Conservation (phyloP, 2,329 filamentous ascomycete species). For the Zymoseptoria ardabiliae region DNA sequence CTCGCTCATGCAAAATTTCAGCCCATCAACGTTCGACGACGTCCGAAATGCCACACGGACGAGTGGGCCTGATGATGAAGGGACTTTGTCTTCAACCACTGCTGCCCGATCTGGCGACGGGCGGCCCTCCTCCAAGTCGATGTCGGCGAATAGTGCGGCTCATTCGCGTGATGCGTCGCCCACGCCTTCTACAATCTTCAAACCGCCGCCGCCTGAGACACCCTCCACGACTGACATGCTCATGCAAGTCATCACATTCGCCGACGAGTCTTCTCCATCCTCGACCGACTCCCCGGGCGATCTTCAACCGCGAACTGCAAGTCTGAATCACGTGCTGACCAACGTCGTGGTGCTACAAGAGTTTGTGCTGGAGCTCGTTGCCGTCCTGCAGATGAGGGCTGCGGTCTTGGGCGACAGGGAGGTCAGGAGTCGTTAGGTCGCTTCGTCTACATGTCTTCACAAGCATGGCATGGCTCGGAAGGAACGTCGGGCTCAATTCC, state of each 20-base stretch:
- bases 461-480: too few species aligned
- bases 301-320: constrained; percentile 29
- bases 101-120: background rate
- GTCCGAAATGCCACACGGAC: constrained; percentile 1
- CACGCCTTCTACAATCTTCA: constrained; percentile 21
- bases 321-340: constrained; percentile 43
- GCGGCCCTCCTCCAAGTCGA: background rate
- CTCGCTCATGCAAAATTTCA: constrained; percentile 12
- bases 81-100: background rate
- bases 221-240: constrained; percentile 29
- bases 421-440: constrained; percentile 18
- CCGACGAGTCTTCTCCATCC: constrained; percentile 1
- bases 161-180: background rate
- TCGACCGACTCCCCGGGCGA: background rate
- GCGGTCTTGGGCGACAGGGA: constrained; percentile 39
- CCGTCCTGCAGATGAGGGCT: constrained; percentile 42
- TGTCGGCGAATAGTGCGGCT: too few species aligned
- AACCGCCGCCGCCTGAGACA: constrained; percentile 29
- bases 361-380: constrained; percentile 43
- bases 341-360: constrained; percentile 46
- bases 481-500: background rate
- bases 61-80: background rate
- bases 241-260: constrained; percentile 26
- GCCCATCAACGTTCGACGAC: constrained; percentile 12
- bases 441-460: background rate